Evolutionary conservation across 768 basidiomycete species (phyloP), one percentile per base, ranked within the genome.

Genomic region (Hygrophoropsis aurantiaca): DNA sequence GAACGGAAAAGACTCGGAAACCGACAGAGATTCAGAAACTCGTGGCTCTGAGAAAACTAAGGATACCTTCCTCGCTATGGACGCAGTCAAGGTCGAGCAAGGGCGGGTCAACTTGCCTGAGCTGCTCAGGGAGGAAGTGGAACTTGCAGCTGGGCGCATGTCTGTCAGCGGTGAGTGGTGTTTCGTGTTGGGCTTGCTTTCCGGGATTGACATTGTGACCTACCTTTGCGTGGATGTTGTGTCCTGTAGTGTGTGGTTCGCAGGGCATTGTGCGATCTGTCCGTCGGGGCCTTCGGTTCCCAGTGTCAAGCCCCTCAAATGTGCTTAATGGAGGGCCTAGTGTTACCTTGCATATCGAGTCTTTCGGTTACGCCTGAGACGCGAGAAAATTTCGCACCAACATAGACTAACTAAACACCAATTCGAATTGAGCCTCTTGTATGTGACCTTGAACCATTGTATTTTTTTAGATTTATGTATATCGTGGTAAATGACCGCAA

Each of bases 91-190:
- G 18, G 47, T 71, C 2, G 35, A 54, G 10, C 51, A 58, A 4
- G 74, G 77, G 3, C 61, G 78, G 2, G 77, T 77, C 3, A 66
- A 78, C 46, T 44, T 80, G 11, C 39, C 54, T 5, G 49, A 41
- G 0, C 51, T 78, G 9, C 48, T 79, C 0, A 39, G 52, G 5
- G 58, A 62, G 11, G 75, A 77, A 51, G 64, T 73, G 0, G 56
- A 46, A 1, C 44, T 45, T 4, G 58, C 60, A 2, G 56, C 52
- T 2, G 73, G 72, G 2, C 56, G 59, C 5, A 59, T 77, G 44
- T 73, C 71, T 5, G 69, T 80, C 21, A 74, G 67, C 34, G 78
- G 78, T 75, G 42, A 7, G 70, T 59, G n/a, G n/a, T n/a, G n/a
- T n/a, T n/a, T n/a, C n/a, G n/a, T n/a, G n/a, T n/a, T n/a, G 0